Evolutionary conservation across 2,329 filamentous ascomycete species (phyloP), one percentile per base, ranked within the genome.

Genomic region (Diaporthe sp.): DNA sequence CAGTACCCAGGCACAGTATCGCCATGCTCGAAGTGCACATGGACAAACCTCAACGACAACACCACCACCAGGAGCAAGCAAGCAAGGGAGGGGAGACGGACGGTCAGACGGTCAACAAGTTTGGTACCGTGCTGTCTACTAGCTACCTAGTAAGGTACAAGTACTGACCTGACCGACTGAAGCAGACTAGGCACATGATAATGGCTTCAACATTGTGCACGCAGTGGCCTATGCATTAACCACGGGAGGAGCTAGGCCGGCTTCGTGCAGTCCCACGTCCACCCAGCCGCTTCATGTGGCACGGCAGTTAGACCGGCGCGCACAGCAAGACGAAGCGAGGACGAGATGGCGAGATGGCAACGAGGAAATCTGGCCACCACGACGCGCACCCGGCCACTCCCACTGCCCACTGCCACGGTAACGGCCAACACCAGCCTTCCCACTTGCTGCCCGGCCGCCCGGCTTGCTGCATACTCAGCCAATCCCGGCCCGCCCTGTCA

Each of bases 391-490:
- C 58, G 51, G 58, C 49, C 70, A 61, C 65, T 68, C 25, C 62
- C 62, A 51, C 62, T 51, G 34, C 25, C 39, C 49, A 58, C 39
- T 72, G 57, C 53, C 57, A 72, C 31, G 70, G 70, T 72, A 53
- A 53, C 70, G 46, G 58, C 25, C 53, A 65, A 25, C 49, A 44
- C 58, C 71, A 65, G 71, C 58, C 58, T 37, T 59, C 58, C n/a
- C 25, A 28, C 58, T 61, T 61, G 58, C 58, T 61, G 49, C 42
- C 28, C 39, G 42, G 13, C 53, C 68, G 53, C 39, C 42, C 69
- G 70, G 70, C 71, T 67, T 55, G 71, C 58, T 73, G 71, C 71
- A 73, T 46, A 12, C 46, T 53, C 58, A 73, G 58, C 58, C 58
- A 65, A 62, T 65, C 58, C 70, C 46, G 71, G n/a, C n/a, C 65